These are phyloP conservation scores for Vitis hybrid DNA, from an alignment of 177 flowering plant species.

Conservation along the genomic window DNA sequence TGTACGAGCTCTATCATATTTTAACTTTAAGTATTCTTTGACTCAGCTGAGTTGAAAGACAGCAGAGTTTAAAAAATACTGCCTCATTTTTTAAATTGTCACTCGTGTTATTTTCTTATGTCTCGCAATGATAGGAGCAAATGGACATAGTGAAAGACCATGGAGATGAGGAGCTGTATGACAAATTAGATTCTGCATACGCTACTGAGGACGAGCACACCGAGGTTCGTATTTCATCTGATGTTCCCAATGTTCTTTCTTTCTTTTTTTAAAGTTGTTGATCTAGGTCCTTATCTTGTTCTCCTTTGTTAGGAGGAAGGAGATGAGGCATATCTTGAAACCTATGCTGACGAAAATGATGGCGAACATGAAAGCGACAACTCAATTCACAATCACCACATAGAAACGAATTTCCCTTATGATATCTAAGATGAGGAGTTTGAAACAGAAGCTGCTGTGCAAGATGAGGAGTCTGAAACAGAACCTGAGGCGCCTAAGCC, in stretches of 20 bases:
- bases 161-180: slow-evolving; percentile 69
- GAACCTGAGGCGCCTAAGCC: background rate
- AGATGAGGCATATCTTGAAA: slow-evolving; percentile 61
- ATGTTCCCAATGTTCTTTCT: slow-evolving; percentile 5
- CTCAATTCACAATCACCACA: slow-evolving; percentile 10
- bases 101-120: background rate
- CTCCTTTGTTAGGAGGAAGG: slow-evolving; percentile 53
- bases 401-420: slow-evolving; percentile 24
- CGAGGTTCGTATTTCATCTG: slow-evolving; percentile 37
- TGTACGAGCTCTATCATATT: slow-evolving; percentile 39
- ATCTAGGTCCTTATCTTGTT: background rate
- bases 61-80: background rate
- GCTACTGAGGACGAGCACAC: slow-evolving; percentile 63
- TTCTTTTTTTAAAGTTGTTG: background rate
- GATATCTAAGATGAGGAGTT: slow-evolving; percentile 22
- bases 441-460: slow-evolving; percentile 12
- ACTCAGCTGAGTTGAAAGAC: background rate
- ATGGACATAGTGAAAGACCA: slow-evolving; percentile 56
- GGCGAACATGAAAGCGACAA: slow-evolving; percentile 28
- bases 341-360: slow-evolving; percentile 31
- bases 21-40: slow-evolving; percentile 3
- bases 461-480: slow-evolving; percentile 11
- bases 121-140: slow-evolving; percentile 51
- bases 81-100: background rate
- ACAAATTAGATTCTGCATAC: slow-evolving; percentile 67